Percentiles rank a stretch among this genome's conserved stretches.
Conservation (phyloP, 371 early-diverging fungal species). For the Syncephalis plumigaleata region DNA sequence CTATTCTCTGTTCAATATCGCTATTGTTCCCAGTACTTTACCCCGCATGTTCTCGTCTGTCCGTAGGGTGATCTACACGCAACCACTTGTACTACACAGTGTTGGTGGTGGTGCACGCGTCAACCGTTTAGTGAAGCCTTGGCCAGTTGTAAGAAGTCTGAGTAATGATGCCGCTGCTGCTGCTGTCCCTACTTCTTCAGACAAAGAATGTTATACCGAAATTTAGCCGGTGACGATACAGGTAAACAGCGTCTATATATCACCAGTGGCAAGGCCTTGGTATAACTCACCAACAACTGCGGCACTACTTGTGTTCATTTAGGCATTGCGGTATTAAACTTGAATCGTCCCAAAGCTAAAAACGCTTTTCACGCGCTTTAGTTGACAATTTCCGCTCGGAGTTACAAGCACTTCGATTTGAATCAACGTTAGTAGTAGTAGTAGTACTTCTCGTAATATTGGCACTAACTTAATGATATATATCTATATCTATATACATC, state of each 20-base stretch:
- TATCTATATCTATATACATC: neutral
- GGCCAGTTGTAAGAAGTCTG: too few relatives aligned
- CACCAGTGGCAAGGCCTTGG: neutral
- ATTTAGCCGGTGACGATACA: slow-evolving; percentile 26
- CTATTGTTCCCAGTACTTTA: too few relatives aligned
- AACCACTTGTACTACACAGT: too few relatives aligned
- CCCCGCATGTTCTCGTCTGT: too few relatives aligned
- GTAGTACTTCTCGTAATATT: neutral
- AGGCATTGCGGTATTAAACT: slow-evolving; percentile 68
- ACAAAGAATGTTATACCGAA: slow-evolving; percentile 44
- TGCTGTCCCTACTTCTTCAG: neutral
- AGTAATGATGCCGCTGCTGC: too few relatives aligned
- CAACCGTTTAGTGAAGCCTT: too few relatives aligned
- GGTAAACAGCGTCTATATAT: slow-evolving; percentile 18
- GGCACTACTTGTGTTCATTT: neutral
- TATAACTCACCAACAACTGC: too few relatives aligned
- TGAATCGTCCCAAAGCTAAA: slow-evolving; percentile 74
- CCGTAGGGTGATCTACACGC: too few relatives aligned
- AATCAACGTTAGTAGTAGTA: slow-evolving; percentile 1
- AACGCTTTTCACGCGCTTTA: slow-evolving; percentile 78
- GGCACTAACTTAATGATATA: too few relatives aligned
- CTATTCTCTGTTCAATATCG: too few relatives aligned
- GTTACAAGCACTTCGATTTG: slow-evolving; percentile 46
- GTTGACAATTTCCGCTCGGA: slow-evolving; percentile 51
- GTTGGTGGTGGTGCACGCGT: too few relatives aligned